These are phyloP conservation scores for Hsuehochloa calcarea DNA, from an alignment of 176 grass and related monocot species.

Conservation along the genomic window DNA sequence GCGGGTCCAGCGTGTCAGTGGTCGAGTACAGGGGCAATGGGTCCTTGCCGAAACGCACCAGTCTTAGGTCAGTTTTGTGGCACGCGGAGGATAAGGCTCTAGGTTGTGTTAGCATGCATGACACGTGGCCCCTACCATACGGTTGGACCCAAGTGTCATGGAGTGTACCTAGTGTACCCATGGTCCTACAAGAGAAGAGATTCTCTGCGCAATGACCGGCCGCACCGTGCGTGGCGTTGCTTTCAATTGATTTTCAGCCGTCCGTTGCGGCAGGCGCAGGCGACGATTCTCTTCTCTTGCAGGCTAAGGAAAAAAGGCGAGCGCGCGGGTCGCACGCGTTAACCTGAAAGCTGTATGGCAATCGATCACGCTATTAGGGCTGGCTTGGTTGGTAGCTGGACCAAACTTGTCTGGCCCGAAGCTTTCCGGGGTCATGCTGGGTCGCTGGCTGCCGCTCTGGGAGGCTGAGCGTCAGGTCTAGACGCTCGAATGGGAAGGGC, in stretches of 20 bases:
- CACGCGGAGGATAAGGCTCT: neutral
- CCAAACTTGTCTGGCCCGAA: no score
- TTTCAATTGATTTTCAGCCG: neutral
- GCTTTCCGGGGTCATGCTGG: no score
- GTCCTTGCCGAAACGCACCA: neutral
- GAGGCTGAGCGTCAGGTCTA: no score
- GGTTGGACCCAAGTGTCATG: neutral
- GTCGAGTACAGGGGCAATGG: accelerated
- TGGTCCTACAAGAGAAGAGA: neutral
- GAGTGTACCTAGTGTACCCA: neutral
- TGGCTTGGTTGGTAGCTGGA: no score
- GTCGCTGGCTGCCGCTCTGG: no score
- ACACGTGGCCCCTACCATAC: neutral
- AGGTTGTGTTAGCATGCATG: neutral
- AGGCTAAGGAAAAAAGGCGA: slow-evolving; percentile 11
- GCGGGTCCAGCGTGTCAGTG: accelerated
- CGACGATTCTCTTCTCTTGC: slow-evolving; percentile 15
- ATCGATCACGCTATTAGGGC: no score
- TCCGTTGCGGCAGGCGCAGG: neutral
- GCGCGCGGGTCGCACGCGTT: neutral
- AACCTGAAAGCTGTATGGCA: neutral
- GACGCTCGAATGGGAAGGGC: no score
- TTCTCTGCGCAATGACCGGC: neutral
- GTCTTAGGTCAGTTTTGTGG: neutral
- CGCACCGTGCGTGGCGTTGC: neutral